Conservation (phyloP, 2,329 filamentous ascomycete genomes). For the Fonsecaea pugnacius region DNA sequence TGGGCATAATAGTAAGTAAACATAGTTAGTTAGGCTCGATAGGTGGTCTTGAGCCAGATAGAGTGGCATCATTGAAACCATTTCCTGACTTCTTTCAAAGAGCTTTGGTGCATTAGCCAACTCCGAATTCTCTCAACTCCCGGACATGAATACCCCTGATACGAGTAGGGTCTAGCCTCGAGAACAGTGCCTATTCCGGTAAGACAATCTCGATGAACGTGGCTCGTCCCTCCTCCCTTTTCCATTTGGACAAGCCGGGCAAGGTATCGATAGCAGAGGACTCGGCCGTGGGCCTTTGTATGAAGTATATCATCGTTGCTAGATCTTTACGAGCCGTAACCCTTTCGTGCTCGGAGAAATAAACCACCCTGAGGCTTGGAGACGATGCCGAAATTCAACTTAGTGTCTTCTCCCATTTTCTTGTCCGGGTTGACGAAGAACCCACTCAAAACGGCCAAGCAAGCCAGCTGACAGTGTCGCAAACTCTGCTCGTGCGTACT, state of each 20-base stretch:
- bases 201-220: not conserved
- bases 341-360: slow-evolving; percentile 9
- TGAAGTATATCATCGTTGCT: not conserved
- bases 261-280: not conserved
- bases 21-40: not conserved
- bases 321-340: slow-evolving; percentile 19
- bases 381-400: slow-evolving; percentile 18
- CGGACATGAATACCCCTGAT: not conserved
- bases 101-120: not conserved
- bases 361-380: slow-evolving; percentile 15
- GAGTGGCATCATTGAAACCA: not conserved
- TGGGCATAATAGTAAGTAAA: slow-evolving; percentile 1
- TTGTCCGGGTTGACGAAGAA: slow-evolving; percentile 16
- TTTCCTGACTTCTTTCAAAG: not conserved
- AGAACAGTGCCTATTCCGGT: not conserved
- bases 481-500: slow-evolving; percentile 74
- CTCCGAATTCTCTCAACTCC: not conserved
- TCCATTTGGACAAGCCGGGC: not conserved
- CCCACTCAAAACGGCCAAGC: slow-evolving; percentile 67
- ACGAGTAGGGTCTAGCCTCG: not conserved
- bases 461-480: slow-evolving; percentile 77
- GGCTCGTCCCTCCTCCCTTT: not conserved
- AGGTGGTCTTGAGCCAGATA: not conserved
- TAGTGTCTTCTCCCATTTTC: slow-evolving; percentile 15
- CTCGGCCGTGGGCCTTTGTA: not conserved